Base-by-base conservation (phyloP, 768 basidiomycete species). In the Leccinum truebloodii region DNA sequence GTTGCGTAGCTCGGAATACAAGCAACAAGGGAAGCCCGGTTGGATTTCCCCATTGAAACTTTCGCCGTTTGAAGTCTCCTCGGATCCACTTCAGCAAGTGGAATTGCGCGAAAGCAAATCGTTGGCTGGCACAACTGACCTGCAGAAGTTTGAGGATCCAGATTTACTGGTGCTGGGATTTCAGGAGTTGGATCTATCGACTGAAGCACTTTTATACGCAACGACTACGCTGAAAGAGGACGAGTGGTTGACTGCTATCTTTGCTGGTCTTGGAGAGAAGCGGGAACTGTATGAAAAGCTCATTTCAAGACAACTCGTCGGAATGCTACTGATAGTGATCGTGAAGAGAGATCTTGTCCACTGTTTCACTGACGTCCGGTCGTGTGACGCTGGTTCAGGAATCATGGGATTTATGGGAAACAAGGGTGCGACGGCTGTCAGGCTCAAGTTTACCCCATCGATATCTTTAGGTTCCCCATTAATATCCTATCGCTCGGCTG, bases 341-440 rank as follows among this genome's bases (percentile, higher is more conserved):
- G 86, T 83, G 8, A 88, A 84, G 71, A 87, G 81, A 58, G 62
- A 70, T 0, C 63, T 89, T 46, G 73, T 72, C 6, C 34, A 67
- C 3, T 82, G 80, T 62, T 88, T 94, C 62, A 74, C 77, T 28
- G 80, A 86, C 44, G 72, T 90, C 35, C 77, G 72, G 59, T 80
- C 79, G 6, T 73, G 79, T 20, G 75, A 80, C 0, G 84, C 83
- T n/a, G 90, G 87, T 6, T 83, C 87, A 3, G 92, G 92, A 0
- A 84, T 92, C 26, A 80, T 92, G 77, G 90, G 90, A 41, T 76
- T 92, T 34, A 86, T 94, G 88, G 92, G 91, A 30, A 94, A 94
- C 75, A 94, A 94, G 75, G 92, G 92, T 48, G 90, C 81, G 6
- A 83, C 83, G 6, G 90, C 87, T 2, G 65, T 91, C 46, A 86